Conservation (phyloP, 2,329 filamentous ascomycete species). For the Colletotrichum noveboracense region DNA sequence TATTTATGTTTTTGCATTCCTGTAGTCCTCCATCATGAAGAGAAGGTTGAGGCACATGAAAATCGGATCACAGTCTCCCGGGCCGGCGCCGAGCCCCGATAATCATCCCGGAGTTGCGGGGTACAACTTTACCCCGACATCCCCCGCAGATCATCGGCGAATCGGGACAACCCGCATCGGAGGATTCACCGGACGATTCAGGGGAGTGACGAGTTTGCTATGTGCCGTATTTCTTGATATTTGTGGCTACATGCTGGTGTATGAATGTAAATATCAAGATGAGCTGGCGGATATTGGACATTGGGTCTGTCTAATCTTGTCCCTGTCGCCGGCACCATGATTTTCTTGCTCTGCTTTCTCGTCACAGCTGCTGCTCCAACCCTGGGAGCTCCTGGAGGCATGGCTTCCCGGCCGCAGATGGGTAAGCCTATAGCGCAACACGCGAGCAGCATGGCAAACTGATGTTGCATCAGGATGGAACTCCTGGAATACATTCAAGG, state of each 20-base stretch:
- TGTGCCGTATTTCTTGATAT: background rate
- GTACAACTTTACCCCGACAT: background rate
- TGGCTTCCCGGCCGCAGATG: background rate
- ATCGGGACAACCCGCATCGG: background rate
- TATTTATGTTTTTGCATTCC: background rate
- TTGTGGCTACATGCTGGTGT: background rate
- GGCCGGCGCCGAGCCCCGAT: background rate
- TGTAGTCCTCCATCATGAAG: background rate
- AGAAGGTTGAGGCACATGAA: rapidly evolving
- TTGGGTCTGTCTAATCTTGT: background rate
- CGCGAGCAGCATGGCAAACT: background rate
- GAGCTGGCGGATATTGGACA: background rate
- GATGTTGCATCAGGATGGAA: slow-evolving; percentile 8
- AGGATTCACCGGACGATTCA: background rate
- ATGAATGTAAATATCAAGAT: background rate
- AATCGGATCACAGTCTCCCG: background rate
- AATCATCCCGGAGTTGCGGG: background rate
- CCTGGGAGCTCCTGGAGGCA: background rate
- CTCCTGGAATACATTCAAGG: slow-evolving; percentile 21
- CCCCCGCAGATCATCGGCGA: background rate
- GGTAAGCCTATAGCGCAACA: background rate
- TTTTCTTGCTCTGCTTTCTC: background rate
- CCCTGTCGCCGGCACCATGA: background rate
- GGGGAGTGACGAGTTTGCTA: background rate
- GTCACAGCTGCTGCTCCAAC: background rate